These are phyloP conservation scores for Thalassia testudinum DNA, from an alignment of 116 monocot species.

Conservation along the genomic window DNA sequence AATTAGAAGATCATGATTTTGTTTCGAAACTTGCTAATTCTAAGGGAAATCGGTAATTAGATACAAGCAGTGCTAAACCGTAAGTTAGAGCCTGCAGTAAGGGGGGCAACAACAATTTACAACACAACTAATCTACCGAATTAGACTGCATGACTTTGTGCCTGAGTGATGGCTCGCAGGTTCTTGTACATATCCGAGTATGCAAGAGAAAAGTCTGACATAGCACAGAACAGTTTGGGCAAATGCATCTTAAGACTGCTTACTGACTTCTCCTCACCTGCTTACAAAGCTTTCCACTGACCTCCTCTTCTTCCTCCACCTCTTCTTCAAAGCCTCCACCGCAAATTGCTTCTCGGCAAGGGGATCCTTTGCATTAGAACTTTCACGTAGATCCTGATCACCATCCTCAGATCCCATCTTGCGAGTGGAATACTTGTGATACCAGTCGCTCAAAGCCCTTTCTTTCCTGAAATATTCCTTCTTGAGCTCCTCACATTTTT, in stretches of 20 bases:
- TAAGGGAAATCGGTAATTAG: no score
- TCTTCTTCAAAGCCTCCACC: constrained; percentile 48
- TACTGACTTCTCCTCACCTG: constrained; percentile 79
- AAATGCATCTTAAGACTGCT: constrained; percentile 56
- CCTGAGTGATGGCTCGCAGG: constrained; percentile 21
- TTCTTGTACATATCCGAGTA: constrained; percentile 53
- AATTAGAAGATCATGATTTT: no score
- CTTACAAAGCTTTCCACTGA: constrained; percentile 27
- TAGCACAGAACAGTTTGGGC: constrained; percentile 66
- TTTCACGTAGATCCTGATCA: constrained; percentile 20
- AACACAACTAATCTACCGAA: no score
- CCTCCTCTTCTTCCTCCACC: constrained; percentile 46
- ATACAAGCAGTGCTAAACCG: no score
- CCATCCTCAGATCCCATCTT: constrained; percentile 3
- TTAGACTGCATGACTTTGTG: no score
- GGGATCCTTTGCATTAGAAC: constrained; percentile 21
- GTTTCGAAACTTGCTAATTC: no score
- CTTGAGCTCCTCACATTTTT: constrained; percentile 25
- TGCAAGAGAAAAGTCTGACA: constrained; percentile 46
- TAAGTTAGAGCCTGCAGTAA: no score
- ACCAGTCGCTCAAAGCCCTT: constrained; percentile 66
- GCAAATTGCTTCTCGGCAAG: constrained; percentile 34
- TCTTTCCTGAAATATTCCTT: constrained; percentile 32
- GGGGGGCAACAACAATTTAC: no score
- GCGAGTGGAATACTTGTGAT: constrained; percentile 20